Percentiles rank a stretch among this genome's conserved stretches.
These are phyloP conservation scores for Candida frijolesensis DNA, from an alignment of 1,139 yeast species.

Conservation along the genomic window DNA sequence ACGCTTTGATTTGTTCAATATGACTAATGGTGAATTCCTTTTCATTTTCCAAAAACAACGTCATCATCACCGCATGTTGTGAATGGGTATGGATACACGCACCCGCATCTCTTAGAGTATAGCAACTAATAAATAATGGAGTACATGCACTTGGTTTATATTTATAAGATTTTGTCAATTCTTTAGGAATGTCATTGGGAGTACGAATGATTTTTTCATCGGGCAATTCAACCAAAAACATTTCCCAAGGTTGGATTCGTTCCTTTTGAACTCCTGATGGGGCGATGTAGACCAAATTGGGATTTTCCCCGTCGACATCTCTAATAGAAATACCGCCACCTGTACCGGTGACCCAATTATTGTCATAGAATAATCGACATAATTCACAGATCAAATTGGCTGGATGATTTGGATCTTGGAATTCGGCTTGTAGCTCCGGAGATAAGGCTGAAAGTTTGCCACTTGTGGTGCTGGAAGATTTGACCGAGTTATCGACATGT, in stretches of 20 bases:
- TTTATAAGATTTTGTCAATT: conserved; percentile 42
- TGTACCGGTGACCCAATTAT: conserved; percentile 94
- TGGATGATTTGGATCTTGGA: conserved; percentile 66
- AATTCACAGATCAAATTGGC: conserved; percentile 84
- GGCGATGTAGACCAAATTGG: conserved; percentile 68
- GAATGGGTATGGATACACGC: conserved; percentile 97
- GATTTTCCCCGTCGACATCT: conserved; percentile 47
- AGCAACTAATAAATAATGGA: conserved; percentile 81
- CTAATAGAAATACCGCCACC: conserved; percentile 93
- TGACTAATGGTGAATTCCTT: conserved; percentile 71
- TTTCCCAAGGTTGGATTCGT: conserved; percentile 75
- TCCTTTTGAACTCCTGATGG: conserved; percentile 98
- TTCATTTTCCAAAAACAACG: conserved; percentile 63
- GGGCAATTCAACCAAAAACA: conserved; percentile 72
- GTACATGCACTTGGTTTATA: conserved; percentile 93
- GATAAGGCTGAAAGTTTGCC: conserved; percentile 6
- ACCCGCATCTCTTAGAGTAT: conserved; percentile 73
- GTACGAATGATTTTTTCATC: conserved; percentile 57
- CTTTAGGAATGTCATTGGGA: conserved; percentile 53
- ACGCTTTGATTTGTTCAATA: conserved; percentile 91
- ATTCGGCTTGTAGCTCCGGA: conserved; percentile 17
- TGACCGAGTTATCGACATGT: conserved; percentile 8
- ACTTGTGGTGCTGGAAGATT: background rate
- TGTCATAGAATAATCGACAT: conserved; percentile 73
- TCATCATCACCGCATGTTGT: conserved; percentile 80